Base-by-base conservation (phyloP, 148 eudicot genomes). In the Drosera capensis region DNA sequence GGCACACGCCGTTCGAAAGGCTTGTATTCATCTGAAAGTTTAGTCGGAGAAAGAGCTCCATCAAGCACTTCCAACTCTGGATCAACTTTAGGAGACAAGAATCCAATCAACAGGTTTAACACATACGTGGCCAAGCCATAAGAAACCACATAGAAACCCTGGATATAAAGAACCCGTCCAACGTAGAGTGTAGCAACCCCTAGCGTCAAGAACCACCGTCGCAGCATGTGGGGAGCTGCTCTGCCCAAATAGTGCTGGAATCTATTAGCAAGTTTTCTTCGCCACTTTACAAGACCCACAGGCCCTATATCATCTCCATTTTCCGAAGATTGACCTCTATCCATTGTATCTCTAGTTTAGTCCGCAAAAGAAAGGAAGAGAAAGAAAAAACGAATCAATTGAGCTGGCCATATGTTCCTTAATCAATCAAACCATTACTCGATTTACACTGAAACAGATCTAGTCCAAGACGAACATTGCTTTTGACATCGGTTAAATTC, bases 1-100 rank as follows among this genome's bases (percentile, higher is more conserved):
- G 83, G 81, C 9, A 86, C 71, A 23, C 86, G 86, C 18, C 96
- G 92, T 40, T 72, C 63, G 51, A 86, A 86, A 23, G 96, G 87
- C 71, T 57, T 73, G 52, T 66, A 75, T 43, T 75, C 92, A 62
- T 75, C 81, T 5, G 71, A 57, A 15, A 65, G 86, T 57, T 67
- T 86, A n/a, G 82, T 67, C 0, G 81, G 82, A 24, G 67, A 62
- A 20, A 64, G 28, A 59, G 75, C 67, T 14, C 80, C 86, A 40
- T 81, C 95, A 21, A 64, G 38, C 40, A 62, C 74, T 64, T 86
- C 96, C 48, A 81, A 47, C 68, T 78, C 96, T 0, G 86, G 93
- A 49, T 81, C 93, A 50, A 78, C 68, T 43, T 66, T 67, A 3
- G 96, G 96, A 17, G 96, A 86, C 53, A 86, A 54, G 63, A 86